Percentiles rank a stretch among this genome's conserved stretches.
These are phyloP conservation scores for Penicillium longicatenatum DNA, from an alignment of 495 filamentous ascomycete genomes.

Conservation along the genomic window DNA sequence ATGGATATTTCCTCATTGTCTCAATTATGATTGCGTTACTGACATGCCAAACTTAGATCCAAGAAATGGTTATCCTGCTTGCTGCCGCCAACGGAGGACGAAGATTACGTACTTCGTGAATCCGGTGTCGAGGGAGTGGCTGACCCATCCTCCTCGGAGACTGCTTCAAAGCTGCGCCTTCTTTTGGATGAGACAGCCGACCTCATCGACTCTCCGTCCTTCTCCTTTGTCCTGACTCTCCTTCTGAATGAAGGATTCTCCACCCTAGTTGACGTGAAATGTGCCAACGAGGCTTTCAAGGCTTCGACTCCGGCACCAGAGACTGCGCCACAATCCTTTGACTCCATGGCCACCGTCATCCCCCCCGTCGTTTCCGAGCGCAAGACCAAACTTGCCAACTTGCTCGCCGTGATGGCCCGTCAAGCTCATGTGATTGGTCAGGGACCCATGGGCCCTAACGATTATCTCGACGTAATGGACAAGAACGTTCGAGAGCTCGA, in stretches of 20 bases:
- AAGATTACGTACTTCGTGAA: conserved; percentile 79
- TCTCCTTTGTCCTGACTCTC: conserved; percentile 77
- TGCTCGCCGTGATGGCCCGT: conserved; percentile 80
- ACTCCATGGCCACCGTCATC: conserved; percentile 44
- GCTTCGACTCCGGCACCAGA: conserved; percentile 47
- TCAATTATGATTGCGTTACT: conserved; percentile 7
- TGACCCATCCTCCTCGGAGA: conserved; percentile 41
- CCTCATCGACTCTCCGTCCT: conserved; percentile 89
- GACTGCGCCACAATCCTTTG: conserved; percentile 45
- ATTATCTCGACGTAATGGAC: conserved; percentile 86
- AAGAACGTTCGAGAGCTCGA: conserved; percentile 77
- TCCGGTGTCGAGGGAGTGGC: conserved; percentile 70
- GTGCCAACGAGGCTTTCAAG: conserved; percentile 77
- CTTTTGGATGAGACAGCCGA: conserved; percentile 97
- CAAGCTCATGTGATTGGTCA: conserved; percentile 90
- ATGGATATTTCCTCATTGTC: conserved; percentile 18
- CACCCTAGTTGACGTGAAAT: conserved; percentile 74
- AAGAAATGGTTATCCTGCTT: conserved; percentile 81
- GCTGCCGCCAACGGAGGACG: conserved; percentile 75
- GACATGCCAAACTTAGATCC: conserved; percentile 22
- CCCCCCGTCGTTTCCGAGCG: conserved; percentile 37
- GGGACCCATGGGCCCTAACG: conserved; percentile 67
- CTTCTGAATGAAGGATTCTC: conserved; percentile 88
- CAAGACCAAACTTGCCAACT: conserved; percentile 82
- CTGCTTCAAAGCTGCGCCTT: conserved; percentile 66